These are phyloP conservation scores for Aspergillus clavatus DNA, from an alignment of 2,329 filamentous ascomycete species.

Conservation along the genomic window DNA sequence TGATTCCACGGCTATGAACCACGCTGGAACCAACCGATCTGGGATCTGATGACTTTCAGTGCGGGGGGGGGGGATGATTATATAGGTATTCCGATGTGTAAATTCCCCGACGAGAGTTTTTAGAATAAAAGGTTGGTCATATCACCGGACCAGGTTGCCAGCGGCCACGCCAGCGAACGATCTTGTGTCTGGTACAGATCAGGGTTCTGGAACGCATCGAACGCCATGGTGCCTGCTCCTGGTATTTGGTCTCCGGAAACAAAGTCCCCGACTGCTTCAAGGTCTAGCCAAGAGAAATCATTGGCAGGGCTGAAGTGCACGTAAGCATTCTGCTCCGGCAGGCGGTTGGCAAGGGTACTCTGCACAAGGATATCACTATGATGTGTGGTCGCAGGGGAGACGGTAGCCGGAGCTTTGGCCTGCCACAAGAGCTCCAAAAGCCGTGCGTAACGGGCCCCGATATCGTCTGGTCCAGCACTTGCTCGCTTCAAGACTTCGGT, in stretches of 20 bases:
- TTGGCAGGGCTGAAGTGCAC: slow-evolving; percentile 46
- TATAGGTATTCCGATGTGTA: no score
- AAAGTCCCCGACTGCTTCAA: slow-evolving; percentile 57
- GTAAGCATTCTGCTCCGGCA: slow-evolving; percentile 34
- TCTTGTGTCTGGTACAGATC: slow-evolving; percentile 29
- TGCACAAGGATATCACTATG: slow-evolving; percentile 31
- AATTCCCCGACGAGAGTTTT: neutral
- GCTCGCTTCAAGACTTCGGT: slow-evolving; percentile 57
- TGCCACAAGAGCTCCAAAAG: slow-evolving; percentile 59
- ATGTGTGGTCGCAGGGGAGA: slow-evolving; percentile 23
- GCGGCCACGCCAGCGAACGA: slow-evolving; percentile 35
- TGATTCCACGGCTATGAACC: neutral
- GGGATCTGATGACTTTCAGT: no score
- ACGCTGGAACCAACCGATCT: neutral
- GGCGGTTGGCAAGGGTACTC: slow-evolving; percentile 22
- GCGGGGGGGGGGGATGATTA: no score
- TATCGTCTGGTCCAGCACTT: slow-evolving; percentile 54
- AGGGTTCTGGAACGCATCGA: slow-evolving; percentile 33
- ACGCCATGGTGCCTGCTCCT: slow-evolving; percentile 30
- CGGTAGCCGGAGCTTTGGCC: slow-evolving; percentile 31
- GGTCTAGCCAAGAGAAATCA: slow-evolving; percentile 59
- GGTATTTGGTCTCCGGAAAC: slow-evolving; percentile 44
- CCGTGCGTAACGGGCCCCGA: slow-evolving; percentile 58
- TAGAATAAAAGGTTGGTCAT: slow-evolving; percentile 36
- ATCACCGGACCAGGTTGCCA: slow-evolving; percentile 39